Conservation (phyloP, 495 filamentous ascomycete genomes). For the Daldinia grandis region DNA sequence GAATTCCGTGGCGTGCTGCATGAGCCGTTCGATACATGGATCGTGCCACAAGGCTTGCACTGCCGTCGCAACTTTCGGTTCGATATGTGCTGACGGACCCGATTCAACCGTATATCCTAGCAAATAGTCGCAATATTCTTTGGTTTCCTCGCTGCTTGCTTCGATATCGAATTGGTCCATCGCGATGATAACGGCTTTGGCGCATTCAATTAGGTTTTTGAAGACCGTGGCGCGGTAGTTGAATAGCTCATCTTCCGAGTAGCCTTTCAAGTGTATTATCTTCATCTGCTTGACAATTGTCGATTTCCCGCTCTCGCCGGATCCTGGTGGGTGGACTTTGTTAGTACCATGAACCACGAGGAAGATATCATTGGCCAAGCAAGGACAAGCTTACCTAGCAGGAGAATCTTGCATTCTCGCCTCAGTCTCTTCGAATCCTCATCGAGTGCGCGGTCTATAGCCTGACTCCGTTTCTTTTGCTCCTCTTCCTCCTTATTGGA, state of each 20-base stretch:
- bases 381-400: slow-evolving; percentile 74
- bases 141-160: slow-evolving; percentile 72
- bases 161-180: slow-evolving; percentile 89
- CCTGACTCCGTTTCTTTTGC: slow-evolving; percentile 91
- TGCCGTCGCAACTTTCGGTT: slow-evolving; percentile 80
- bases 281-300: slow-evolving; percentile 99
- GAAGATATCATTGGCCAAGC: not conserved
- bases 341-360: slow-evolving; percentile 10
- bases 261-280: slow-evolving; percentile 98
- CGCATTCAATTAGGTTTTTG: slow-evolving; percentile 97
- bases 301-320: slow-evolving; percentile 97
- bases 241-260: slow-evolving; percentile 87
- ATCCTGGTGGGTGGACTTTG: slow-evolving; percentile 65
- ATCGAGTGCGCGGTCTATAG: slow-evolving; percentile 90
- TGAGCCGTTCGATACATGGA: slow-evolving; percentile 78
- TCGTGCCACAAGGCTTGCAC: slow-evolving; percentile 91
- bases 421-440: slow-evolving; percentile 90
- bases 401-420: slow-evolving; percentile 97
- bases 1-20: slow-evolving; percentile 97
- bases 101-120: slow-evolving; percentile 88
- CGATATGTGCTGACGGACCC: slow-evolving; percentile 82
- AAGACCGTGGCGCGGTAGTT: slow-evolving; percentile 95
- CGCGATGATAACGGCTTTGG: slow-evolving; percentile 86
- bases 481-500: slow-evolving; percentile 81
- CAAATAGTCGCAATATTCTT: slow-evolving; percentile 78